Evolutionary conservation across 2,329 filamentous ascomycete genomes (phyloP).

Genomic region (Fusarium sp.): DNA sequence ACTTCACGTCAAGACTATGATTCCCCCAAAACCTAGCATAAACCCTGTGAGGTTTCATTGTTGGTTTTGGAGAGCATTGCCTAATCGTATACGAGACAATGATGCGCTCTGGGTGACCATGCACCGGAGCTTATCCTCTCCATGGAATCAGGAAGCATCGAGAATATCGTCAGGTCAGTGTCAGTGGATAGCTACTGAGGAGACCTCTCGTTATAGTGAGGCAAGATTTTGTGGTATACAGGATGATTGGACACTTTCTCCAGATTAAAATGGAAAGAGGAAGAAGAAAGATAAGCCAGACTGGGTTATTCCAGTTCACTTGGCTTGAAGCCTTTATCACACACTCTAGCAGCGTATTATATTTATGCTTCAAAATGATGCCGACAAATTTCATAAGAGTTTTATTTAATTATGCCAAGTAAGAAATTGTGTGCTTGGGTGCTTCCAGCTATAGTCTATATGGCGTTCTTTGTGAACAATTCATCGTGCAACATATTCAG

Average conservation of each 20-base stretch:
- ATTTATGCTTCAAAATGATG: not conserved
- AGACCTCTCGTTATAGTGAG: too few species aligned
- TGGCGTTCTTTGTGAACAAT: not conserved
- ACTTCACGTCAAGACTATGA: not conserved
- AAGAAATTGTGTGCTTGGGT: not conserved
- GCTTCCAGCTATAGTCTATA: not conserved
- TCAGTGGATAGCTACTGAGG: not conserved
- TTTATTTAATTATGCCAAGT: not conserved
- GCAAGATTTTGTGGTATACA: not conserved
- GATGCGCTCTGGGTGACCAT: fast-evolving
- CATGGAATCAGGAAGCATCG: not conserved
- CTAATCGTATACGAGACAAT: fast-evolving
- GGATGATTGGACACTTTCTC: too few species aligned
- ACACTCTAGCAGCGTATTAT: too few species aligned
- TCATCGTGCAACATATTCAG: not conserved
- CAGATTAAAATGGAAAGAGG: not conserved
- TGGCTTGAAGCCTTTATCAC: not conserved
- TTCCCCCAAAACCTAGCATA: not conserved
- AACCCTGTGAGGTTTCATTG: fast-evolving
- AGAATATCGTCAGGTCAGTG: not conserved
- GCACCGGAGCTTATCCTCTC: not conserved
- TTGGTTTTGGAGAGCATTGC: not conserved
- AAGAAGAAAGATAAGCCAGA: not conserved
- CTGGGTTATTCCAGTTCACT: not conserved
- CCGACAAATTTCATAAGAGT: not conserved